Evolutionary conservation across 2,329 filamentous ascomycete species (phyloP).

Genomic region (Cordyceps fumosorosea): DNA sequence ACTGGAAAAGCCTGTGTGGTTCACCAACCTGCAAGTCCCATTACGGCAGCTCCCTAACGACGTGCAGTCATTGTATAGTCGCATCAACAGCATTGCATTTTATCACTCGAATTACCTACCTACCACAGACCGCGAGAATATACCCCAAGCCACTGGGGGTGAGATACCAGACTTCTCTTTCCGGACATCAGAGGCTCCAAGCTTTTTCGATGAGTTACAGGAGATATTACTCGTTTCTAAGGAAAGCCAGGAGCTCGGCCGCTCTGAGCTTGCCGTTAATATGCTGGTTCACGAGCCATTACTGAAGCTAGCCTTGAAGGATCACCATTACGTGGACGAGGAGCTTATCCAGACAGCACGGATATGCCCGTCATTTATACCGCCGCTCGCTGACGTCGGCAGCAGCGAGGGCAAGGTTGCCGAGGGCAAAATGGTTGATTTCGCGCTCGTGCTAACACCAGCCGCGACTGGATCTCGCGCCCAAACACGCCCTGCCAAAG

Average conservation of each 20-base stretch:
- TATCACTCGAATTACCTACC: neutral
- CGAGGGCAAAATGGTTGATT: neutral
- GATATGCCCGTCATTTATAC: neutral
- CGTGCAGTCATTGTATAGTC: neutral
- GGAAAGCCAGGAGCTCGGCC: neutral
- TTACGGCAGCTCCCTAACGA: neutral
- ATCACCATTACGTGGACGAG: neutral
- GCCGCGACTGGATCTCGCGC: neutral
- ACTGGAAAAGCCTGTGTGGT: neutral
- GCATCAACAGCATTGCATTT: neutral
- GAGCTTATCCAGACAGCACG: neutral
- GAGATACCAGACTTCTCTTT: neutral
- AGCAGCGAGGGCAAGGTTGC: neutral
- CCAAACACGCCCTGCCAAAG: neutral
- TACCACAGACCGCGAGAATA: neutral
- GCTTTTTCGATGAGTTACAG: neutral
- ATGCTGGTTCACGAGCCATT: neutral
- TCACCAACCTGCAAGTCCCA: neutral
- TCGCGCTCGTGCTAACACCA: neutral
- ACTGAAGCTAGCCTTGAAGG: neutral
- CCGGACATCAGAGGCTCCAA: neutral
- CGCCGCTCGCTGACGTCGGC: neutral
- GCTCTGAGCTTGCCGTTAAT: neutral
- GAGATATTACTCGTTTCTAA: neutral
- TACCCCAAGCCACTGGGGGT: neutral